Conservation (phyloP, 805 yeast genomes). For the Yamadazyma laniorum region DNA sequence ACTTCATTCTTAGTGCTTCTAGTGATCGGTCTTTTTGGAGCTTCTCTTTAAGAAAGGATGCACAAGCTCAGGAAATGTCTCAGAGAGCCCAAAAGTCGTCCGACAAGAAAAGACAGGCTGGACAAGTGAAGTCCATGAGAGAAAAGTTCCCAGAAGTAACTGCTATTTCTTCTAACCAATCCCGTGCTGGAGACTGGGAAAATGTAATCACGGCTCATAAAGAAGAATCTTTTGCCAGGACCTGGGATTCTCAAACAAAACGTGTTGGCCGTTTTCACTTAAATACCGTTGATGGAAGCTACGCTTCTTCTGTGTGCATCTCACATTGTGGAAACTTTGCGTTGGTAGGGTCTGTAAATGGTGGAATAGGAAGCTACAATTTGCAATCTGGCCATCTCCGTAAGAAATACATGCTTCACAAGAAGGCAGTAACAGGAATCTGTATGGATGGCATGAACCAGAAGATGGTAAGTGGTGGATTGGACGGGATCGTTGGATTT, state of each 20-base stretch:
- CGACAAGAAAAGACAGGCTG: slow-evolving; percentile 47
- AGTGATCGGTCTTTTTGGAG: slow-evolving; percentile 86
- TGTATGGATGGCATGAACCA: slow-evolving; percentile 89
- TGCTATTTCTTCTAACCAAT: slow-evolving; percentile 65
- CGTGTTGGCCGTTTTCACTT: slow-evolving; percentile 76
- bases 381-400: slow-evolving; percentile 87
- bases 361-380: slow-evolving; percentile 83
- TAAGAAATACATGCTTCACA: slow-evolving; percentile 66
- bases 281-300: slow-evolving; percentile 72
- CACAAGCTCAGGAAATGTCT: slow-evolving; percentile 91
- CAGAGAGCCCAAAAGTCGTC: slow-evolving; percentile 55
- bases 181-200: slow-evolving; percentile 90
- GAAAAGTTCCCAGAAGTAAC: slow-evolving; percentile 78
- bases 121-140: slow-evolving; percentile 50
- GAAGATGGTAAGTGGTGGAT: slow-evolving; percentile 79
- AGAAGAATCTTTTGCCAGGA: slow-evolving; percentile 78
- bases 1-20: slow-evolving; percentile 82
- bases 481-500: slow-evolving; percentile 87
- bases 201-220: slow-evolving; percentile 86
- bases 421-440: slow-evolving; percentile 82
- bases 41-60: slow-evolving; percentile 90
- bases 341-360: slow-evolving; percentile 81
- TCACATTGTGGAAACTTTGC: slow-evolving; percentile 97
- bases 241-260: slow-evolving; percentile 82
- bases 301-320: slow-evolving; percentile 71